These are phyloP conservation scores for Neoascochyta sp. DNA, from an alignment of 2,329 filamentous ascomycete genomes.

Conservation along the genomic window DNA sequence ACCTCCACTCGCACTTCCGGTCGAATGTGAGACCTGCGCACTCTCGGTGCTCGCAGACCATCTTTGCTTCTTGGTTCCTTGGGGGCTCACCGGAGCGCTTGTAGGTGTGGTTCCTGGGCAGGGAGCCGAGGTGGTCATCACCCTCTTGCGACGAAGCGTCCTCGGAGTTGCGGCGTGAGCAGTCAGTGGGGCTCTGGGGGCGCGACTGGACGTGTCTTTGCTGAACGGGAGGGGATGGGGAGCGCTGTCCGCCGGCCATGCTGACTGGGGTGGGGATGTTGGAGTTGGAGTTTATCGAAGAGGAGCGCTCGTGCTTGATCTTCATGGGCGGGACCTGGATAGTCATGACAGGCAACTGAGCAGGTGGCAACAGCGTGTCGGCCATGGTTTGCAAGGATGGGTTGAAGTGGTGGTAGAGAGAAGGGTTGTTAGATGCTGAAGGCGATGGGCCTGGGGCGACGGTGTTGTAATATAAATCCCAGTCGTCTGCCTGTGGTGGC, in stretches of 20 bases:
- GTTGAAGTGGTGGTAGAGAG: slow-evolving; percentile 12
- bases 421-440: slow-evolving; percentile 19
- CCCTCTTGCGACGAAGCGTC: slow-evolving; percentile 28
- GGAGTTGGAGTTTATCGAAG: slow-evolving; percentile 26
- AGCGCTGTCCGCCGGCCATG: slow-evolving; percentile 27
- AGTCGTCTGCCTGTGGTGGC: slow-evolving; percentile 33
- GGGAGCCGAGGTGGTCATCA: slow-evolving; percentile 26
- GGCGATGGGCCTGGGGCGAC: slow-evolving; percentile 31
- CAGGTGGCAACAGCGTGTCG: slow-evolving; percentile 19
- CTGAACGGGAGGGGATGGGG: slow-evolving; percentile 26
- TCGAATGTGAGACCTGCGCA: slow-evolving; percentile 70
- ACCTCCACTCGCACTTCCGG: slow-evolving; percentile 93
- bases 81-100: slow-evolving; percentile 51
- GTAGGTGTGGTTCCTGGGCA: slow-evolving; percentile 37
- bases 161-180: slow-evolving; percentile 22
- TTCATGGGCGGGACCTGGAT: slow-evolving; percentile 19
- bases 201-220: slow-evolving; percentile 16
- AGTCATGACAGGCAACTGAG: slow-evolving; percentile 12
- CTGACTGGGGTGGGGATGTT: slow-evolving; percentile 38
- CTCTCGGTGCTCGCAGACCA: slow-evolving; percentile 63
- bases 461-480: slow-evolving; percentile 25
- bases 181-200: slow-evolving; percentile 24
- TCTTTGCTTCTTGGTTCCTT: slow-evolving; percentile 68
- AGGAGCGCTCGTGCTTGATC: slow-evolving; percentile 30
- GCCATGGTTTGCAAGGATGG: slow-evolving; percentile 20